These are phyloP conservation scores for Avena eriantha DNA, from an alignment of 176 grass and related monocot genomes.

Conservation along the genomic window DNA sequence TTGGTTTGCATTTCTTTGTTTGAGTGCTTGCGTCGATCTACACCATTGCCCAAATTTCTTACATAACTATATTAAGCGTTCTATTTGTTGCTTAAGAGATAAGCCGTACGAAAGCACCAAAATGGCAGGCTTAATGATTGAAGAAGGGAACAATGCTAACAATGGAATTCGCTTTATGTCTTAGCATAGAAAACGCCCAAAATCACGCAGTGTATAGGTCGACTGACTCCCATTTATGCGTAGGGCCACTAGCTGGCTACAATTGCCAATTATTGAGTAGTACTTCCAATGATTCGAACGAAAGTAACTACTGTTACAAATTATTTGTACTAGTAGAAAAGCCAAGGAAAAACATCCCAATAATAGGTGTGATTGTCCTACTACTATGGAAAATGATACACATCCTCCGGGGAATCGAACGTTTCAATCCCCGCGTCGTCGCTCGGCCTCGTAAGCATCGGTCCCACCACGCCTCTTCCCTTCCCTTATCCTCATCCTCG, in stretches of 20 bases:
- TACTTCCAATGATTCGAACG: not conserved
- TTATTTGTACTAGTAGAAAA: not conserved
- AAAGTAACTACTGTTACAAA: not conserved
- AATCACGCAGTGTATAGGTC: not conserved
- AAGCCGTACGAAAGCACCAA: not conserved
- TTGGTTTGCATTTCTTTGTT: no score
- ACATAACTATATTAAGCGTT: not conserved
- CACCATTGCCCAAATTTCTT: not conserved
- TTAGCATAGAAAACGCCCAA: not conserved
- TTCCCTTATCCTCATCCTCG: no score
- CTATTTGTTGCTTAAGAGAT: no score
- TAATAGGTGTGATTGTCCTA: no score
- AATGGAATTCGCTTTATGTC: not conserved
- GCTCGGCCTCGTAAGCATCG: no score
- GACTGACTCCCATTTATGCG: not conserved
- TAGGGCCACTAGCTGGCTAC: not conserved
- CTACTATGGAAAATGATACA: no score
- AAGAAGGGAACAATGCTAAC: not conserved
- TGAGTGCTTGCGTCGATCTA: not conserved
- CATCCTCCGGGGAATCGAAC: no score
- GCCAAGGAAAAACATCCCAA: not conserved
- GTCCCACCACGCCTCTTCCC: no score
- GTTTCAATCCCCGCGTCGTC: no score
- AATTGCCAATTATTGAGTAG: not conserved
- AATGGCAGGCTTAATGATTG: conserved; percentile 6